Evolutionary conservation across 2,329 filamentous ascomycete species (phyloP), one percentile per base, ranked within the genome.

Genomic region (Cryphonectria radicalis): DNA sequence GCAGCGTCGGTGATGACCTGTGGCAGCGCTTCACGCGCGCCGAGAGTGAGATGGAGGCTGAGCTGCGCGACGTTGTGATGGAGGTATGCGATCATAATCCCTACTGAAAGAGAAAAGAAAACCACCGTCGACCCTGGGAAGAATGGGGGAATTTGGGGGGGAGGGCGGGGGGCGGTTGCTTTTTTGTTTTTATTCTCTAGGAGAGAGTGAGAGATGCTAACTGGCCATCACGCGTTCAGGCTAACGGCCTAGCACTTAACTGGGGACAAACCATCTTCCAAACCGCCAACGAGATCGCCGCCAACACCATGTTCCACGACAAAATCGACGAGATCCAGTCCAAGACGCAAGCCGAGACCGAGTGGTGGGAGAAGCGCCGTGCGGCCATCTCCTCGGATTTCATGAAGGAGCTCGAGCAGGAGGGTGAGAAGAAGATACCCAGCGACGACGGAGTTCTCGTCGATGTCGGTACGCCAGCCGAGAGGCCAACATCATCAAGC

Each of bases 221-320:
- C 37, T 46, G 22, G 53, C 59, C 19, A 11, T 37, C 59, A 63
- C 25, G 17, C 62, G 59, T 32, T 32, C 75, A 98, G 94, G 96
- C 97, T 77, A 98, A 98, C 80, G 94, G 93, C 28, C 92, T 98
- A 74, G 87, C 90, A 1, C 91, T 93, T 65, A 91, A 92, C 81
- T 99, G 96, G 96, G 96, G 96, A 73, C 91, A 96, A 79, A 90
- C 89, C 70, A 98, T 99, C 80, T 99, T 99, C 88, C 96, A 99
- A 82, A 95, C 93, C 63, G 96, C 96, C 69, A 97, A 97, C 82
- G 96, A 99, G 82, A 98, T 99, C 82, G 90, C 92, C 72, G 92
- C 94, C 78, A 98, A 98, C 83, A 88, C 89, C 59, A 83, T 90
- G 63, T 88, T 97, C 78, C 92, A 94, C 75, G 86, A 91, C 75